Percentiles rank a stretch among this genome's conserved stretches.
Evolutionary conservation across 2,329 filamentous ascomycete genomes (phyloP).

Genomic region (Aspergillus udagawae): DNA sequence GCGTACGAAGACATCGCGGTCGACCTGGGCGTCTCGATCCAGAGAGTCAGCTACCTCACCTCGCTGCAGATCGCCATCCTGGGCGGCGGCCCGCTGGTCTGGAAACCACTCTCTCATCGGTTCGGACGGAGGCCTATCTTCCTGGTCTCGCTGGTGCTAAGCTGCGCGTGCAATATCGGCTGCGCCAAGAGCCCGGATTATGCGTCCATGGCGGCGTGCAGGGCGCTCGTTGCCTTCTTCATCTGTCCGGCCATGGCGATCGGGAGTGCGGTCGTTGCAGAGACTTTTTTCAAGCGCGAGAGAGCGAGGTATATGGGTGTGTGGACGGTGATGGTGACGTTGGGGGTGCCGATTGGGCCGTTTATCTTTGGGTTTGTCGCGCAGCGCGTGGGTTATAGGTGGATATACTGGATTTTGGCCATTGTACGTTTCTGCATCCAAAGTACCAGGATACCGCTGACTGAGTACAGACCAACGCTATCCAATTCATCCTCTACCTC

Average conservation of each 20-base stretch:
- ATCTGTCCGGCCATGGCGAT: slow-evolving; percentile 52
- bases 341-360: slow-evolving; percentile 44
- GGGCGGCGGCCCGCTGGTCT: slow-evolving; percentile 42
- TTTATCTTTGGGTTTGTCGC: slow-evolving; percentile 45
- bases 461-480: slow-evolving; percentile 48
- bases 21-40: slow-evolving; percentile 48
- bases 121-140: slow-evolving; percentile 2
- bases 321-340: slow-evolving; percentile 52
- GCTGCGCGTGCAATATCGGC: slow-evolving; percentile 19
- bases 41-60: slow-evolving; percentile 51
- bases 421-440: slow-evolving; percentile 28
- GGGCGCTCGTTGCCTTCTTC: slow-evolving; percentile 54
- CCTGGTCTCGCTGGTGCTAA: not conserved
- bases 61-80: slow-evolving; percentile 53
- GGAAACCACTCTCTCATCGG: not conserved
- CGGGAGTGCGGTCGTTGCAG: slow-evolving; percentile 55
- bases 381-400: slow-evolving; percentile 51
- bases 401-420: slow-evolving; percentile 58
- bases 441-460: not conserved
- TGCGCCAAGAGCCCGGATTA: slow-evolving; percentile 39
- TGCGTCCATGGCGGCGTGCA: slow-evolving; percentile 47
- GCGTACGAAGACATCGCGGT: slow-evolving; percentile 50
- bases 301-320: slow-evolving; percentile 54
- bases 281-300: slow-evolving; percentile 56
- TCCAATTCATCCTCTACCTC: slow-evolving; percentile 54